Evolutionary conservation across 495 filamentous ascomycete species (phyloP).

Genomic region (Saxispiralis lemnorum): DNA sequence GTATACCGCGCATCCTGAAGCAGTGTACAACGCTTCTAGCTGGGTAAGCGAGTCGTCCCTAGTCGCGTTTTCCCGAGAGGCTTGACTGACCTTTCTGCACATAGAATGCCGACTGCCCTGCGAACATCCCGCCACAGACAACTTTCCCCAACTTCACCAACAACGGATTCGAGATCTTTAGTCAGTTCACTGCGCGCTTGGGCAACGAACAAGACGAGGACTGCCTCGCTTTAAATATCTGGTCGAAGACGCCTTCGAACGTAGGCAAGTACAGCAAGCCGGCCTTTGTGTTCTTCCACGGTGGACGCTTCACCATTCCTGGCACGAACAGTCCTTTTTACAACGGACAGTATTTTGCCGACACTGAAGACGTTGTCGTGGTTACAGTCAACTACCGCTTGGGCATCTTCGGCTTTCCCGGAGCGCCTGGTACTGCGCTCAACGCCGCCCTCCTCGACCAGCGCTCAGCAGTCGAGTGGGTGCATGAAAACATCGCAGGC

Average conservation of each 20-base stretch:
- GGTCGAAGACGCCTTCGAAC: slow-evolving; percentile 19
- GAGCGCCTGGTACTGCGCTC: slow-evolving; percentile 22
- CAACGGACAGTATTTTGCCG: slow-evolving; percentile 25
- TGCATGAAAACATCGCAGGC: slow-evolving; percentile 42
- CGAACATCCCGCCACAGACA: neutral
- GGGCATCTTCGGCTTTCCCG: slow-evolving; percentile 35
- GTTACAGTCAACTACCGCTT: slow-evolving; percentile 31
- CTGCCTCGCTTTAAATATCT: slow-evolving; percentile 32
- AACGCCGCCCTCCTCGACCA: slow-evolving; percentile 32
- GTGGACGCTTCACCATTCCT: slow-evolving; percentile 23
- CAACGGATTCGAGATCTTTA: slow-evolving; percentile 10
- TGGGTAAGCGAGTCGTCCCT: slow-evolving; percentile 10
- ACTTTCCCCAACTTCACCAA: too few relatives aligned
- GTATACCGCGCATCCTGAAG: slow-evolving; percentile 3
- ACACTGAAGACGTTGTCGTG: slow-evolving; percentile 22
- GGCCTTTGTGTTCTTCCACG: slow-evolving; percentile 25
- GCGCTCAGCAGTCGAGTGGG: slow-evolving; percentile 33
- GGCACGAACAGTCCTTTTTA: slow-evolving; percentile 27
- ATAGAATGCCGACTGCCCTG: slow-evolving; percentile 10
- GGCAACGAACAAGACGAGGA: slow-evolving; percentile 25
- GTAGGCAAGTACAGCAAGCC: slow-evolving; percentile 15
- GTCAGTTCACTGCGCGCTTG: slow-evolving; percentile 16
- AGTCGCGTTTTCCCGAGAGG: neutral
- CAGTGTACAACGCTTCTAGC: slow-evolving; percentile 14
- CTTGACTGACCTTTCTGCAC: slow-evolving; percentile 20